Percentiles rank a stretch among this genome's conserved stretches.
Evolutionary conservation across 2,329 filamentous ascomycete genomes (phyloP).

Genomic region (Aspergillus spinulosporus): DNA sequence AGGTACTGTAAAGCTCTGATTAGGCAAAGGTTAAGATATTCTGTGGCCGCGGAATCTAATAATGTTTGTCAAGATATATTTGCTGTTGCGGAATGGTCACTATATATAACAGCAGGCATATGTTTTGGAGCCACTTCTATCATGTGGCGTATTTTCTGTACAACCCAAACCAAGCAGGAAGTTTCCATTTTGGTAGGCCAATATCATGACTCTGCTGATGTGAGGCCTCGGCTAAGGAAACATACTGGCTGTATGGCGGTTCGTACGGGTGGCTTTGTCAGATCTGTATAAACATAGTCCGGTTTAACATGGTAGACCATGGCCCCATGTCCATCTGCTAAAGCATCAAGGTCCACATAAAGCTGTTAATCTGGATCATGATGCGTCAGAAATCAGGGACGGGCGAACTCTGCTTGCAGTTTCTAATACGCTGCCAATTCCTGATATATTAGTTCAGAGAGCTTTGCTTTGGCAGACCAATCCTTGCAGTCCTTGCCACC

Average conservation of each 20-base stretch:
- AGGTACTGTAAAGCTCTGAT: background rate
- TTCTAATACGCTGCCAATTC: background rate
- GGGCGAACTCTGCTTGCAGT: background rate
- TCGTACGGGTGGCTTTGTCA: background rate
- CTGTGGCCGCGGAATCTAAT: background rate
- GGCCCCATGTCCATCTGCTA: background rate
- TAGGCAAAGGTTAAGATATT: background rate
- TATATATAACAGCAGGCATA: background rate
- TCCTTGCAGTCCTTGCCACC: background rate
- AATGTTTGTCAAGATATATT: background rate
- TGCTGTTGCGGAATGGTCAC: background rate
- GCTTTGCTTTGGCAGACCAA: background rate
- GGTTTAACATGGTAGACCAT: background rate
- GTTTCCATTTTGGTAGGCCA: background rate
- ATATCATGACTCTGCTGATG: background rate
- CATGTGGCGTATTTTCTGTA: background rate
- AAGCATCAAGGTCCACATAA: background rate
- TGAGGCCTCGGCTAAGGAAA: background rate
- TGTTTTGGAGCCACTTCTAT: background rate
- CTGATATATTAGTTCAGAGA: background rate
- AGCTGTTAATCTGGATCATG: background rate
- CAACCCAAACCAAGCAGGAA: background rate
- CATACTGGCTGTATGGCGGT: background rate
- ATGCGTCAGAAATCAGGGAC: background rate
- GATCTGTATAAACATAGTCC: background rate